Base-by-base conservation (phyloP, 2,329 filamentous ascomycete species). In the Tolypocladium endophyticum region DNA sequence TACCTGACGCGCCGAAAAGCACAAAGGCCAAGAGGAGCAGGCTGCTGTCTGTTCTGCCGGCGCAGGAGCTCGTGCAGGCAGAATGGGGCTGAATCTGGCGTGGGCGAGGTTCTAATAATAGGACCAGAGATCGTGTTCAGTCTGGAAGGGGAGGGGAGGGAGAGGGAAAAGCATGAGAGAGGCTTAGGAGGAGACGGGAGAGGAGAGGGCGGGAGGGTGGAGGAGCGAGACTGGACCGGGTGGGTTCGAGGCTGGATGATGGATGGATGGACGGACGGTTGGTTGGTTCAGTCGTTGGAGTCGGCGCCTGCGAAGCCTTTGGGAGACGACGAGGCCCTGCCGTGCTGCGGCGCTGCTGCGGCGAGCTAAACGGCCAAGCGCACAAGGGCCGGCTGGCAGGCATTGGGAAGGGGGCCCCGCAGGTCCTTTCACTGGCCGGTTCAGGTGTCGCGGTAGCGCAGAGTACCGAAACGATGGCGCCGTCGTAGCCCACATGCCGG, bases 51-150 rank as follows among this genome's bases (percentile, higher is more conserved):
- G 54, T 23, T 57, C 53, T 62, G 55, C 57, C 59, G 62, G 63
- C 63, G 61, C 55, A 56, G 55, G 28, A 30, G 30, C 20, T 45
- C 30, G 64, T 65, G 68, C 68, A 69, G 53, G 69, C 63, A 66
- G 64, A 64, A 69, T 77, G 77, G 76, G 77, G 77, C 76, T 78
- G 76, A 75, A 78, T 76, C 75, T 77, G 75, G 74, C 72, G 74
- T 67, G 75, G 72, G 73, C 72, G 75, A 75, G 76, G 69, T 79
- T 74, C 77, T 79, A 80, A 79, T 77, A 77, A 79, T 79, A 80
- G 77, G 76, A 60, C 52, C 64, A 67, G 68, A 23, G 72, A 75
- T 76, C 72, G 73, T 77, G 76, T 74, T 76, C 72, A 73, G 69
- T 64, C 59, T 61, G 60, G 64, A 63, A 66, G 61, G 62, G 63